phyloP scores from a whole-genome alignment of 1,139 yeast genomes.

The Protomyces inundatus region DNA sequence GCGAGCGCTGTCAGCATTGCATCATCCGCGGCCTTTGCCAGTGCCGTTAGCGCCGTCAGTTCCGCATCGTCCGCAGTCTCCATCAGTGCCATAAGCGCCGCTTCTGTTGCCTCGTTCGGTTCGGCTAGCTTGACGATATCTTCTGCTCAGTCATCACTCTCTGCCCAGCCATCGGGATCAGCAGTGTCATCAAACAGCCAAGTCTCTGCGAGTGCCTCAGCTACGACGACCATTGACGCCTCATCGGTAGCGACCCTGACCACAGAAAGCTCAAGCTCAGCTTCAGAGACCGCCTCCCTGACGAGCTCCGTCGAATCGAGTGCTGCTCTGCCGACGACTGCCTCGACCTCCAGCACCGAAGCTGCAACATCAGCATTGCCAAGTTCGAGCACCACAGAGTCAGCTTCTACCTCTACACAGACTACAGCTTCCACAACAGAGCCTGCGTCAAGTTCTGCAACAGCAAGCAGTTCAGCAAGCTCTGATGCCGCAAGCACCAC shows the following conservation, averaged over 20 bases:
- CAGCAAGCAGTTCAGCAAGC: background rate
- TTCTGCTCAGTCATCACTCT: no score
- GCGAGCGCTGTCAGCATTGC: background rate
- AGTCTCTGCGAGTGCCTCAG: background rate
- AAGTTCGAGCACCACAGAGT: background rate
- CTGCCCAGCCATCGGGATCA: no score
- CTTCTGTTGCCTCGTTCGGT: background rate
- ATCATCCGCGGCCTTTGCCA: background rate
- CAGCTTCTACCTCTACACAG: background rate
- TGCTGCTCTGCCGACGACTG: background rate
- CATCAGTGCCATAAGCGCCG: background rate
- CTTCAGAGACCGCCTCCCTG: background rate
- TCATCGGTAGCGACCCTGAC: background rate
- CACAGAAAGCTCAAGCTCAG: background rate
- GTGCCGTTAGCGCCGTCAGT: background rate
- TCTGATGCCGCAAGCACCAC: background rate
- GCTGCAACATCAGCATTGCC: background rate
- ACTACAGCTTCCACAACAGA: background rate
- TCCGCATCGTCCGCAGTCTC: background rate
- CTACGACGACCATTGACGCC: background rate
- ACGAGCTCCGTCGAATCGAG: background rate
- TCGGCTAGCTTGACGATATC: no score
- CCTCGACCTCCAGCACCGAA: background rate
- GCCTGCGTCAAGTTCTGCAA: background rate
- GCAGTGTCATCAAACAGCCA: background rate